A percentile compares a stretch with the other conserved stretches of the same genome.
Conservation (phyloP, 331 rosid genomes). For the Pyrus hybrid region DNA sequence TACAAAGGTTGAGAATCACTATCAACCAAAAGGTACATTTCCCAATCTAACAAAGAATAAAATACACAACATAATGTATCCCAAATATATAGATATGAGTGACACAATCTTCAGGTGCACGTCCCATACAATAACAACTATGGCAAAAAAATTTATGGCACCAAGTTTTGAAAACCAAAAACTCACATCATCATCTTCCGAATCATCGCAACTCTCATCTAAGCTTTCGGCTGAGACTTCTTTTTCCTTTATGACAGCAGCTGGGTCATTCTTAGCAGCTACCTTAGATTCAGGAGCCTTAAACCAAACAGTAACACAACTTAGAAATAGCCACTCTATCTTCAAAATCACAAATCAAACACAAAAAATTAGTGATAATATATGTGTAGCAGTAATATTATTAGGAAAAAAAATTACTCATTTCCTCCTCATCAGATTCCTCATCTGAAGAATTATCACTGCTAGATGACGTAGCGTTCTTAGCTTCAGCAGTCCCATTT, state of each 20-base stretch:
- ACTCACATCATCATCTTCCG: slow-evolving; percentile 25
- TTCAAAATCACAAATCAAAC: neutral
- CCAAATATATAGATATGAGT: too few species aligned
- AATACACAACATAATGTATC: slow-evolving; percentile 7
- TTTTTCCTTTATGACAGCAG: slow-evolving; percentile 23
- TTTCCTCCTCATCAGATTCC: neutral
- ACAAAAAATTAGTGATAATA: too few species aligned
- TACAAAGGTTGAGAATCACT: neutral
- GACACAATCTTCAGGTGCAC: too few species aligned
- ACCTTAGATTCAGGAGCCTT: slow-evolving; percentile 40
- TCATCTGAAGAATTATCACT: neutral
- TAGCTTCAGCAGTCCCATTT: too few species aligned
- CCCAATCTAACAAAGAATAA: neutral
- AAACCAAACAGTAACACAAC: neutral
- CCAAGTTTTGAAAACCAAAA: too few species aligned
- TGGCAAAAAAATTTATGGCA: too few species aligned
- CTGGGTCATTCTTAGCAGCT: slow-evolving; percentile 28
- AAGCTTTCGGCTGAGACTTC: slow-evolving; percentile 8
- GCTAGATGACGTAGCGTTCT: neutral
- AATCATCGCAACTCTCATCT: slow-evolving; percentile 2
- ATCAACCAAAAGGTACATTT: neutral
- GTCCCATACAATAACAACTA: too few species aligned
- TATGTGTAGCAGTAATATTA: neutral
- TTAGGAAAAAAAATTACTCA: too few species aligned
- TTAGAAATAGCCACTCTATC: neutral